Evolutionary conservation across 441 rosid genomes (phyloP), one percentile per base, ranked within the genome.

Genomic region (Arabidopsis hybrid): DNA sequence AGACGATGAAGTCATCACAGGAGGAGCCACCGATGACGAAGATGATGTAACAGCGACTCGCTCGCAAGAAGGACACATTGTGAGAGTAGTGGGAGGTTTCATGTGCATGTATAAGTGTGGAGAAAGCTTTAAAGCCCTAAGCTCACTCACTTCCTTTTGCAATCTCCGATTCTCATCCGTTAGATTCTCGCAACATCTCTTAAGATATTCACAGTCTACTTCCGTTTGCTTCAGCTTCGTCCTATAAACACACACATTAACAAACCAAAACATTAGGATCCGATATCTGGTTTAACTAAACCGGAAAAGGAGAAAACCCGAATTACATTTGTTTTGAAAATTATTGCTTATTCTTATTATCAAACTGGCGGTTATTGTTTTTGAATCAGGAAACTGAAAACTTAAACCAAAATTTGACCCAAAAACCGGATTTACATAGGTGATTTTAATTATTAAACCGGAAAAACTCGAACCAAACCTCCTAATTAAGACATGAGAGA

Each of bases 171-270:
- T 94, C 79, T 94, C 99, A 60, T 87, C 96, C 1, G 93, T 91
- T 18, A 95, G 84, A 80, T 85, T 92, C 84, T 92, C 97, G 29
- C 97, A 95, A 71, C 97, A 91, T 53, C 91, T 72, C 78, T 86
- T 93, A 0, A 91, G 73, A 77, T 85, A 89, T 77, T 93, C 97
- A 58, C 98, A 91, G n/a, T 93, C 98, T 0, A 89, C 93, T 81
- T 95, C 99, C 21, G 99, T 95, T 83, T 92, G 99, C 85, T 95
- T 95, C 88, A 89, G 70, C 83, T 93, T 93, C 29, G 98, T 93
- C 87, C 97, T 90, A 83, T 73, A 78, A 3, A 80, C 84, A 80
- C 85, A 51, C 56, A 66, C 87, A 35, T 88, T 83, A 2, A 11
- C 87, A 92, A 75, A 86, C 16, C 59, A 45, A 34, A 32, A 36